Evolutionary conservation across 345 rosid species (phyloP).

Genomic region (Camelina laxa): DNA sequence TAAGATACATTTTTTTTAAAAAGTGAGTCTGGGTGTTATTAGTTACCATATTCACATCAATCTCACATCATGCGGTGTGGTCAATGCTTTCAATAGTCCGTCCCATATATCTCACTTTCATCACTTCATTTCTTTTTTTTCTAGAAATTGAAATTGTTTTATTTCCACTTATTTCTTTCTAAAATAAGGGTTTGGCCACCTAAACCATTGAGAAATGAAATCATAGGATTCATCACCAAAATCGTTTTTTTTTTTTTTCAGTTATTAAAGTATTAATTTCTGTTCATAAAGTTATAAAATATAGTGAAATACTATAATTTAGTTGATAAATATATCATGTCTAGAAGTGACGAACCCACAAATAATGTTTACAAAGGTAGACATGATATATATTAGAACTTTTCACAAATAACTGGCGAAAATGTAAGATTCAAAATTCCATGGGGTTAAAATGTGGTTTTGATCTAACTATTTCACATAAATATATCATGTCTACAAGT

Average conservation of each 20-base stretch:
- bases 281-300: not conserved
- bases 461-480: no score
- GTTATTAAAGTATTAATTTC: not conserved
- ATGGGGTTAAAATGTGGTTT: no score
- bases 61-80: slow-evolving; percentile 35
- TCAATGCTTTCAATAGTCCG: slow-evolving; percentile 30
- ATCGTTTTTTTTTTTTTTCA: not conserved
- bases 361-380: no score
- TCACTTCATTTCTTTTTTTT: slow-evolving; percentile 12
- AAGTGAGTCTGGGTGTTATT: slow-evolving; percentile 39
- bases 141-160: not conserved
- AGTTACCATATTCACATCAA: slow-evolving; percentile 40
- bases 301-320: no score
- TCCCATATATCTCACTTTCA: slow-evolving; percentile 21
- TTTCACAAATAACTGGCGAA: no score
- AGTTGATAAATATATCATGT: no score
- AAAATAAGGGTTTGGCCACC: slow-evolving; percentile 1
- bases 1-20: slow-evolving; percentile 4
- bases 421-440: no score
- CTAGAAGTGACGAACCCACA: no score
- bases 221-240: not conserved
- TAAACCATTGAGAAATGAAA: not conserved
- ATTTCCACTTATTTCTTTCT: not conserved
- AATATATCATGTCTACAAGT: no score
- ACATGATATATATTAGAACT: no score